A percentile compares a stretch with the other conserved stretches of the same genome.
Evolutionary conservation across 2,329 filamentous ascomycete genomes (phyloP).

Genomic region (Ascochyta pisi): DNA sequence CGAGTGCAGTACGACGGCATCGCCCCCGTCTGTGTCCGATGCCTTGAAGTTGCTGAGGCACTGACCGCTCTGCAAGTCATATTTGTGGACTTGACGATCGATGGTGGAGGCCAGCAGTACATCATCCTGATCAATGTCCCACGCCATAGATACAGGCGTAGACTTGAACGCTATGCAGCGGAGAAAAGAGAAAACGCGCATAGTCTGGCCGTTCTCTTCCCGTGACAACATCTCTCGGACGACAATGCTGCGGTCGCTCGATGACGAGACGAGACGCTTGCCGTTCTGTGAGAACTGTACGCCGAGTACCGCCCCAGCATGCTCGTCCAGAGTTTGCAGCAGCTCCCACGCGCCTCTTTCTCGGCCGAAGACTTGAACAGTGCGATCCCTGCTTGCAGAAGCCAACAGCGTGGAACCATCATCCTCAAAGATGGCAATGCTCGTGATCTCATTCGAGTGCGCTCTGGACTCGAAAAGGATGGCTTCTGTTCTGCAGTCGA

Average conservation of each 20-base stretch:
- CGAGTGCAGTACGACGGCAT: slow-evolving; percentile 83
- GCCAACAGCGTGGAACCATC: slow-evolving; percentile 72
- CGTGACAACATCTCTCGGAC: slow-evolving; percentile 78
- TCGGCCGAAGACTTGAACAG: slow-evolving; percentile 84
- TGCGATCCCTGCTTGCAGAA: slow-evolving; percentile 80
- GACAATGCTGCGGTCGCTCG: slow-evolving; percentile 81
- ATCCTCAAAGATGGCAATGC: slow-evolving; percentile 76
- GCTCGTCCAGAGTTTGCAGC: slow-evolving; percentile 90
- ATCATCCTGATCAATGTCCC: slow-evolving; percentile 67
- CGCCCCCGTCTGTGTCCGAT: slow-evolving; percentile 77
- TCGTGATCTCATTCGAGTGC: slow-evolving; percentile 84
- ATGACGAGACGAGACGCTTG: slow-evolving; percentile 79
- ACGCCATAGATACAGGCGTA: slow-evolving; percentile 83
- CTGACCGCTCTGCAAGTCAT: slow-evolving; percentile 71
- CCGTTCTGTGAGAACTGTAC: slow-evolving; percentile 77
- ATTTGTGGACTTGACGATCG: slow-evolving; percentile 66
- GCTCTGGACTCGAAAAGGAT: slow-evolving; percentile 79
- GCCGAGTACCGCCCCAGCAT: slow-evolving; percentile 82
- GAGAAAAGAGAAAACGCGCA: slow-evolving; percentile 77
- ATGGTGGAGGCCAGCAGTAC: slow-evolving; percentile 66
- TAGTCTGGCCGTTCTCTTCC: slow-evolving; percentile 64
- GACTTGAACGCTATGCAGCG: slow-evolving; percentile 83
- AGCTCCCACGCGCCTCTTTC: slow-evolving; percentile 70
- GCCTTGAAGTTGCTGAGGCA: slow-evolving; percentile 79
- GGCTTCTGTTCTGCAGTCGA: slow-evolving; percentile 67